phyloP scores from a whole-genome alignment of 768 basidiomycete species.

The Leccinum fibrillosum region DNA sequence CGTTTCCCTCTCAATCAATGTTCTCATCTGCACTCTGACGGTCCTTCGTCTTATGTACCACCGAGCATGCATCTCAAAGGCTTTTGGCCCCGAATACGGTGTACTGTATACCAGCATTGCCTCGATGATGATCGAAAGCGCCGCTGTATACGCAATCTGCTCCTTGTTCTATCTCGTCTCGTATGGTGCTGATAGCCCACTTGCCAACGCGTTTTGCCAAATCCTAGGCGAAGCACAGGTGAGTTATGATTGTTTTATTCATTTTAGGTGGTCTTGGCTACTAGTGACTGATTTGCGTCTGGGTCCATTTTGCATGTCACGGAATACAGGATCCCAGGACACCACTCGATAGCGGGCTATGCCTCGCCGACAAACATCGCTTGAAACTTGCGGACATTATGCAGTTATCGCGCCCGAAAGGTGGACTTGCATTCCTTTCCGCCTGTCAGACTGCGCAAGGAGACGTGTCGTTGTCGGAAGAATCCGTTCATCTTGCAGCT shows the following conservation, averaged over 20 bases:
- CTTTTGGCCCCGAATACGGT: conserved; percentile 26
- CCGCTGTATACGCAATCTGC: conserved; percentile 29
- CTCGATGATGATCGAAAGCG: conserved; percentile 33
- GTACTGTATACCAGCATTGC: conserved; percentile 30
- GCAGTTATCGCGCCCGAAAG: too few relatives aligned
- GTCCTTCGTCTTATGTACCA: conserved; percentile 32
- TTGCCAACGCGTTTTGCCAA: conserved; percentile 28
- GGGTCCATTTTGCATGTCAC: too few relatives aligned
- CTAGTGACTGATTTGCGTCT: too few relatives aligned
- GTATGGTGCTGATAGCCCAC: conserved; percentile 17
- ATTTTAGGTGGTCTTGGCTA: too few relatives aligned
- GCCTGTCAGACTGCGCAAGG: too few relatives aligned
- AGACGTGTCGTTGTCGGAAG: too few relatives aligned
- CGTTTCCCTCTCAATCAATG: conserved; percentile 33
- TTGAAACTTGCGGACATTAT: too few relatives aligned
- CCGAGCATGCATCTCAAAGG: conserved; percentile 21
- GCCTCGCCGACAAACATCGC: too few relatives aligned
- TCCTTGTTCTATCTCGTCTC: conserved; percentile 33
- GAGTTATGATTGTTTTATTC: not conserved
- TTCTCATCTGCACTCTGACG: conserved; percentile 30
- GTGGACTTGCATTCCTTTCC: too few relatives aligned
- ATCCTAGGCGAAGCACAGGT: conserved; percentile 31
- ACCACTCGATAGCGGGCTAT: too few relatives aligned
- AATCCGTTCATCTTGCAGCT: too few relatives aligned
- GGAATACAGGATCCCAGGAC: too few relatives aligned